Base-by-base conservation (phyloP, 345 rosid genomes). In the Rhodomyrtus tomentosa region DNA sequence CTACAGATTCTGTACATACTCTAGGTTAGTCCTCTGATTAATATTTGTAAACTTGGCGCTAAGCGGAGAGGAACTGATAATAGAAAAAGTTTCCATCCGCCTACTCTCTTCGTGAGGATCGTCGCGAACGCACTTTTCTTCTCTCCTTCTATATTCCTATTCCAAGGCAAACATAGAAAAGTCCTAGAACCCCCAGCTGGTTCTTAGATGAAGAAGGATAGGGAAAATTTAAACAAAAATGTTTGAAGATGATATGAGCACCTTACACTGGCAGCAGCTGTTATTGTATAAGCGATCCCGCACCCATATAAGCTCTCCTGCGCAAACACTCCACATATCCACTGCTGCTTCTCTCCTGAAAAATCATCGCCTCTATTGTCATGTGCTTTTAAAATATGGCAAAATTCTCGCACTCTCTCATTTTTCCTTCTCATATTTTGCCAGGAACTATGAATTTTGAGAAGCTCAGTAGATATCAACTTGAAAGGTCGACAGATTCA, bases 231-330 rank as follows among this genome's bases (percentile, higher is more conserved):
- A 55, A 49, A 45, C 36, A 32, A 54, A 6, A 50, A 40, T 36
- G 32, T 81, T 48, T 5, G 25, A 58, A 25, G 59, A 6, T 24
- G 10, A 80, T 32, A 83, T 45, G 29, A 38, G 87, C 81, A 93
- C 94, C 89, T 90, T 88, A 92, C 55, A 86, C 95, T 91, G 82
- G 68, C 83, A 68, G 93, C 90, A 59, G 93, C 84, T 29, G 95
- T 91, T 50, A 93, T 86, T 36, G 86, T 85, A 81, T 89, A 91
- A 54, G 95, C 92, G 58, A 93, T 51, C 80, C 83, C 88, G 15
- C 40, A 49, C 72, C 95, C 95, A 16, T 56, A 88, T 54, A 93
- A 82, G 87, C 91, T 89, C 76, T 85, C 90, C 13, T 89, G 85
- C 4, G 83, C 89, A 81, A 93, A 32, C 5, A 88, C 55, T n/a